Evolutionary conservation across 2,329 filamentous ascomycete genomes (phyloP), one percentile per base, ranked within the genome.

Genomic region (Fusarium stilboides): DNA sequence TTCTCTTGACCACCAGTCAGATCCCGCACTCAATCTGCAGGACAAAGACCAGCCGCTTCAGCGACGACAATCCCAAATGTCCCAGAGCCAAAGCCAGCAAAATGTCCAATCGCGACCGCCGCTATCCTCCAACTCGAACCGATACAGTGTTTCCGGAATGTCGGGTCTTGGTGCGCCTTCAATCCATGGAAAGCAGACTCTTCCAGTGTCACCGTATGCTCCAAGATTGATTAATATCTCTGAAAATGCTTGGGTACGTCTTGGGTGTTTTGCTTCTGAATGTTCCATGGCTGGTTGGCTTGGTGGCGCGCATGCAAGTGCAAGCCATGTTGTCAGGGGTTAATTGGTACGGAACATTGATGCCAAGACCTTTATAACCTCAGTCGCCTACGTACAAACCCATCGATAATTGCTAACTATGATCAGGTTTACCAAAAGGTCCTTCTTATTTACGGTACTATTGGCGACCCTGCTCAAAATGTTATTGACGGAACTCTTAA

Each of bases 401-500:
- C 49, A 60, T 33, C 57, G 64, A 57, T 54, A 24, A 28, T 24
- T 65, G 46, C 77, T 77, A 57, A 79, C 71, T 68, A 31, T 19
- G 40, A 34, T 37, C 71, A 97, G 94, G 93, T 97, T 20, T 93
- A 97, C 76, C 94, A 98, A 83, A 98, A 97, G 78, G 88, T 97
- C 10, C 85, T 98, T 20, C 86, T 96, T 24, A 85, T 98, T 46
- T 89, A 91, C 74, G 95, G 95, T 51, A 90, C 92, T 49, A 91
- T 97, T 70, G 94, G 92, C 61, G 93, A 97, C 69, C 84, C 89
- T 26, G 82, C 85, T 34, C 85, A 89, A 53, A 88, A 88, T 76
- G 84, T 88, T 53, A 80, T 97, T 63, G 94, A 97, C 76, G 96
- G 96, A 70, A 91, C 83, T 31, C 76, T 98, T 51, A 94, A 90